Conservation (phyloP, 768 basidiomycete genomes). For the Solioccasus polychromus region DNA sequence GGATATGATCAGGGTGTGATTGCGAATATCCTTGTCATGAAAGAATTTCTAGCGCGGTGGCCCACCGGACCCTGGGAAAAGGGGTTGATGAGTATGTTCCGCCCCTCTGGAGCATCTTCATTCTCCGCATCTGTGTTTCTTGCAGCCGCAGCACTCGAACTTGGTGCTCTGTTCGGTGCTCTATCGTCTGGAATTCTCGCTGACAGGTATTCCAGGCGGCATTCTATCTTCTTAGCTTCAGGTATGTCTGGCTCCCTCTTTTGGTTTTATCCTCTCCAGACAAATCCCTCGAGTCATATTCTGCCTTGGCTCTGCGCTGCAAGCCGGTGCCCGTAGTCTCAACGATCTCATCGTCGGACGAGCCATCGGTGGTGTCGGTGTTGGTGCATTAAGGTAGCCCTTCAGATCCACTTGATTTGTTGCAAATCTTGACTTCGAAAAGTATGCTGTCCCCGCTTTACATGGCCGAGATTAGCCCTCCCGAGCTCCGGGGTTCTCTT, state of each 20-base stretch:
- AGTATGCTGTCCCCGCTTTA: conserved; percentile 82
- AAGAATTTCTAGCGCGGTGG: conserved; percentile 66
- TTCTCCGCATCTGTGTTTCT: background rate
- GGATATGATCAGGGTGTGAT: conserved; percentile 88
- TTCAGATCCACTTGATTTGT: no score
- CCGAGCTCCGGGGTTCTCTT: conserved; percentile 75
- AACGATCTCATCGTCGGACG: conserved; percentile 63
- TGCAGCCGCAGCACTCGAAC: conserved; percentile 71
- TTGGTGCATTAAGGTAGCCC: conserved; percentile 67
- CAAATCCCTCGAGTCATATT: conserved; percentile 52
- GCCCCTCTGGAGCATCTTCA: background rate
- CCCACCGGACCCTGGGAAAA: conserved; percentile 70
- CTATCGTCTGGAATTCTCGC: conserved; percentile 64
- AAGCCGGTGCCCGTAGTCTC: conserved; percentile 57
- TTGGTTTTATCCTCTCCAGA: background rate
- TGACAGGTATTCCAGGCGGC: conserved; percentile 63
- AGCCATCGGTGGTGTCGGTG: conserved; percentile 74
- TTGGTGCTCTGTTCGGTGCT: conserved; percentile 78
- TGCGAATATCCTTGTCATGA: conserved; percentile 83
- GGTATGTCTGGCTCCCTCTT: conserved; percentile 38
- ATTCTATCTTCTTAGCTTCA: conserved; percentile 66
- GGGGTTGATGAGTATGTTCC: conserved; percentile 68
- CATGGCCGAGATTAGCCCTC: conserved; percentile 82
- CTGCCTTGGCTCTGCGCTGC: conserved; percentile 68
- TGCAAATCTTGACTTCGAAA: conserved; percentile 3